A percentile compares a stretch with the other conserved stretches of the same genome.
Conservation (phyloP, 768 basidiomycete genomes). For the Sporobolomyces roseus region DNA sequence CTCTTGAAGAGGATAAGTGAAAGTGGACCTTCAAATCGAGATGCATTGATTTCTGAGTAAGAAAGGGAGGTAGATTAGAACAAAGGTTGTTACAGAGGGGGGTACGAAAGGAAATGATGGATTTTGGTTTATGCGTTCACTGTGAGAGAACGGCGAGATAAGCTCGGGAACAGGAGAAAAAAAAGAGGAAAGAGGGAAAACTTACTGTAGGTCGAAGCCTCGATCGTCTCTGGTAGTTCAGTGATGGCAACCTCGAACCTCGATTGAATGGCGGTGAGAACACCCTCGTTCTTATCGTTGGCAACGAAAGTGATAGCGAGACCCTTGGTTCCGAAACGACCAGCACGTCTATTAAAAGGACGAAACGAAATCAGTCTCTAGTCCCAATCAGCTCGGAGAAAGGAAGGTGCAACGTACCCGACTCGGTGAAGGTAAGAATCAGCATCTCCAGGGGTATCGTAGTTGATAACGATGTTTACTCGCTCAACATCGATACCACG, state of each 20-base stretch:
- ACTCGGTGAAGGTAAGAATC: conserved; percentile 99
- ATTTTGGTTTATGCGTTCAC: too few species aligned
- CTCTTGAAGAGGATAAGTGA: too few species aligned
- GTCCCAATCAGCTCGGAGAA: not conserved
- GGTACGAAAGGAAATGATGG: too few species aligned
- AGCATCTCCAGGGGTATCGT: conserved; percentile 93
- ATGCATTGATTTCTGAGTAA: too few species aligned
- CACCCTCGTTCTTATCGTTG: conserved; percentile 84
- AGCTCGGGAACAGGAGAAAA: too few species aligned
- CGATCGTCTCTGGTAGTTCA: conserved; percentile 87
- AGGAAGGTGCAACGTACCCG: conserved; percentile 47
- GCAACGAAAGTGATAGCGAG: conserved; percentile 96
- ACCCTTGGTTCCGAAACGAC: conserved; percentile 99
- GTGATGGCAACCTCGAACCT: conserved; percentile 96
- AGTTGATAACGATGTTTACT: conserved; percentile 97
- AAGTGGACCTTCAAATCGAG: too few species aligned
- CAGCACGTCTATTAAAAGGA: conserved; percentile 76
- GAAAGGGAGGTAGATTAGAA: too few species aligned
- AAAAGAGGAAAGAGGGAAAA: not conserved
- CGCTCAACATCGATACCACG: conserved; percentile 99
- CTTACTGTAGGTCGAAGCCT: conserved; percentile 79
- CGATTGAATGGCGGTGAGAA: conserved; percentile 90
- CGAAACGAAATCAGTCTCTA: not conserved
- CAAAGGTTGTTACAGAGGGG: too few species aligned
- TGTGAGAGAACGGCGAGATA: too few species aligned